Base-by-base conservation (phyloP, 2,329 filamentous ascomycete species). In the Exserohilum turcica region DNA sequence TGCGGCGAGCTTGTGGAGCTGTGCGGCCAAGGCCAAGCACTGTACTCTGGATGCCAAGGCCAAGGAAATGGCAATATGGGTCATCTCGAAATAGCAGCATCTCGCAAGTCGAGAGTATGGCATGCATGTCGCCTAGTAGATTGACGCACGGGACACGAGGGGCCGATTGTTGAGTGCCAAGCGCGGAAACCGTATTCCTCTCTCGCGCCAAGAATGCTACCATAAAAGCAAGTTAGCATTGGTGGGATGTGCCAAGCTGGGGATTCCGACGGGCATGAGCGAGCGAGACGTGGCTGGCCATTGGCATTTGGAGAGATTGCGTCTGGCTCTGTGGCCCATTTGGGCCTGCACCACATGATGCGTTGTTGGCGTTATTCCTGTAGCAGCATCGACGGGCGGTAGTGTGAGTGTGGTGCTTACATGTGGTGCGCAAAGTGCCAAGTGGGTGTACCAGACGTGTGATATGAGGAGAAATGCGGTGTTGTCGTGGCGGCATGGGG, bases 111-210 rank as follows among this genome's bases (percentile, higher is more conserved):
- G 24, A 46, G 24, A 37, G 21, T 9, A 39, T 43, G 28, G 16
- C 16, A 35, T 39, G 28, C 33, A 55, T 39, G 19, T 54, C 45
- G 16, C 52, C 29, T 33, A 43, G 52, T 33, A 43, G 52, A 51
- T 50, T 54, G 50, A 47, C 39, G 43, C 21, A 32, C 28, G 43
- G 37, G 29, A 27, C 28, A 39, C 29, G 28, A 24, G 28, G 24
- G 45, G 48, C 48, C 49, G 36, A 46, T 40, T 28, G 38, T 46
- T 40, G 31, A 33, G 16, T 56, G 64, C 64, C 64, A 65, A 66
- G 64, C 52, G 64, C 59, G 62, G 62, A 64, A 57, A 39, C 44
- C 56, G 54, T 56, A 40, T 58, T 56, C 60, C 58, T 53, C 60
- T 56, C 48, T 27, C 19, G 42, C 43, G 61, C 61, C 63, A 65